Evolutionary conservation across 2,329 filamentous ascomycete species (phyloP), one percentile per base, ranked within the genome.

Genomic region (Trichoderma sp.): DNA sequence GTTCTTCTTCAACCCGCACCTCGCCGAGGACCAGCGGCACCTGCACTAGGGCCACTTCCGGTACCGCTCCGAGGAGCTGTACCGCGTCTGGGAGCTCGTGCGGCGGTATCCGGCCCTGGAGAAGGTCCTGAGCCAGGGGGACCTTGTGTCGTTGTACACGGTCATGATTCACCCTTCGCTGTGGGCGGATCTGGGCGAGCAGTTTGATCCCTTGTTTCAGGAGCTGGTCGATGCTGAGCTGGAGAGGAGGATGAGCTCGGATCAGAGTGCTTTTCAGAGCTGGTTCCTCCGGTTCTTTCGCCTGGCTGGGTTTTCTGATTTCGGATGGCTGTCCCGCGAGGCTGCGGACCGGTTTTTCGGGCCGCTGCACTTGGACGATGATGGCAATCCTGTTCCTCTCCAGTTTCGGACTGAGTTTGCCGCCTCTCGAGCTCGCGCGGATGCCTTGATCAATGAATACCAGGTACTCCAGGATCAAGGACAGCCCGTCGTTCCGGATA

Each of bases 51-150:
- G 45, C 9, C 69, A 74, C 51, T 70, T 67, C 44, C 19, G 61
- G 5, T 72, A 67, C 41, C 68, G 71, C 7, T 71, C 71, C 1
- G 68, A 70, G 30, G 72, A 74, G 45, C 61, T 74, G 6, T 72
- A 72, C 17, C 71, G 67, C 3, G 56, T 69, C 2, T 74, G 71
- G 69, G 26, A 66, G 41, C 48, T 67, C 4, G 17, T 44, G 6
- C 19, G 30, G 19, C 24, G 30, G 9, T 24, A 61, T 24, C 43
- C 21, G 2, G 26, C 39, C 7, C 43, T 67, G n/a, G 39, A 66
- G 14, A 47, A 41, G 10, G 9, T 28, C 3, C 14, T 69, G 6
- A 26, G 52, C 24, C 17, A 56, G 7, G 44, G 26, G 2, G 65
- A 68, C 43, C 39, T 69, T 17, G 62, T 66, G 14, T 39, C 54